Base-by-base conservation (phyloP, 148 eudicot genomes). In the Pharnaceum exiguum region DNA sequence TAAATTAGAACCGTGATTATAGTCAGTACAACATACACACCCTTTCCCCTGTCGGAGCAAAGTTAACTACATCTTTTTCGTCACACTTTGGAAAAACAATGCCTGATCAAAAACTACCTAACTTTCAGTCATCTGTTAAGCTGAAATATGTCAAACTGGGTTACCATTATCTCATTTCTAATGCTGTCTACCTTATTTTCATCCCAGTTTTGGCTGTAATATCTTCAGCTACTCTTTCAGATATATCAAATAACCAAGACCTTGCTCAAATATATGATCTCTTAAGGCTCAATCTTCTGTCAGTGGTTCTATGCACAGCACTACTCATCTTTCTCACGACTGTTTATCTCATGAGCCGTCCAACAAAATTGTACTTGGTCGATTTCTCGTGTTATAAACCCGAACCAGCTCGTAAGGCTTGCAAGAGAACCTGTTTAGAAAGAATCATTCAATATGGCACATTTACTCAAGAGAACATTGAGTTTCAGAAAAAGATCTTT, bases 381-480 rank as follows among this genome's bases (percentile, higher is more conserved):
- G 73, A 74, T 40, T 68, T 57, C 15, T 60, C 77, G 6, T 68
- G 73, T 19, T 74, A 54, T 27, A 68, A 74, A 35, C 73, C 77
- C 0, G 53, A 68, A 13, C 48, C 72, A 4, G 51, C 54, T 9
- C 61, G 55, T 3, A 74, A 68, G 51, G 42, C 66, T 8, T 28
- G 62, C 4, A 57, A 68, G 44, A 46, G 19, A 9, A 52, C 48
- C 17, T 74, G 72, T 73, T 63, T 74, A 62, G 73, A 74, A 3
- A 46, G 65, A 42, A 74, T 70, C 2, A 33, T 30, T 0, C 10
- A 32, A 9, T 59, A 51, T 18, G 77, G 77, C 22, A 62, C 70
- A n/a, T 74, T 74, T 52, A 68, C 69, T 7, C 13, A 59, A 38
- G 57, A 49, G 26, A 74, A 74, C 31, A 13, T 74, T 9, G 70